A percentile compares a stretch with the other conserved stretches of the same genome.
Evolutionary conservation across 1,139 yeast genomes (phyloP).

Genomic region (Magnusiomyces ingens): DNA sequence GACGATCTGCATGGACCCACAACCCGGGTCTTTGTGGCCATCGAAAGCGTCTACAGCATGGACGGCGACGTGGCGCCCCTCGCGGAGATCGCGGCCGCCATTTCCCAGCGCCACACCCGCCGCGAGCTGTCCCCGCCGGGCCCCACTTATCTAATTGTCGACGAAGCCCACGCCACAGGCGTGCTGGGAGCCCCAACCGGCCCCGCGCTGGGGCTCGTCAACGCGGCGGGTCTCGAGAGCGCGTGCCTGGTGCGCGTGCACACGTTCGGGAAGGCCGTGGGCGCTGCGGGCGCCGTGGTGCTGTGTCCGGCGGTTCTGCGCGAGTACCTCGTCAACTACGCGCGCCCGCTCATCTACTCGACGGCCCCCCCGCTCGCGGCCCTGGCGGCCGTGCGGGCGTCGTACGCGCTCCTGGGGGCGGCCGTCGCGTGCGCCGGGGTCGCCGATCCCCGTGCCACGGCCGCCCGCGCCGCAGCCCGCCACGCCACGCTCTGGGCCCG

Average conservation of each 20-base stretch:
- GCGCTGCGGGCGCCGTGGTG: slow-evolving; percentile 24
- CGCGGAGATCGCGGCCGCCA: slow-evolving; percentile 14
- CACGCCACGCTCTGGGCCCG: not conserved
- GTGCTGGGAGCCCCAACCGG: slow-evolving; percentile 18
- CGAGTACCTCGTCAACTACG: slow-evolving; percentile 25
- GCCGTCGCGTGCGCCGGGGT: not conserved
- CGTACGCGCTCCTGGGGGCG: slow-evolving; percentile 17
- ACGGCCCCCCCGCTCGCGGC: slow-evolving; percentile 21
- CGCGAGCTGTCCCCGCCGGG: slow-evolving; percentile 1
- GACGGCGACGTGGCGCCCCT: slow-evolving; percentile 28
- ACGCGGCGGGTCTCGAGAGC: slow-evolving; percentile 18
- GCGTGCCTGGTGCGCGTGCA: slow-evolving; percentile 23
- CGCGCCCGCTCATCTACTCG: slow-evolving; percentile 27
- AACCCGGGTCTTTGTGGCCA: slow-evolving; percentile 21
- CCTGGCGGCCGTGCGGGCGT: slow-evolving; percentile 20
- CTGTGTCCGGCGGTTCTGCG: slow-evolving; percentile 20
- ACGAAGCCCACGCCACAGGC: slow-evolving; percentile 30
- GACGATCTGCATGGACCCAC: slow-evolving; percentile 10
- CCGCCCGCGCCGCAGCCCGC: no score
- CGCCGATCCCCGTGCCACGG: no score
- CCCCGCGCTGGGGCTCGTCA: slow-evolving; percentile 23
- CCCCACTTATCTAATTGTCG: slow-evolving; percentile 21
- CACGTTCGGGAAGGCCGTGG: slow-evolving; percentile 29
- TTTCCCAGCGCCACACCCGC: no score
- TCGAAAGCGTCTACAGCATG: slow-evolving; percentile 29